These are phyloP conservation scores for Fistulifera solaris DNA, from an alignment of 108 stramenopile species.

Conservation along the genomic window DNA sequence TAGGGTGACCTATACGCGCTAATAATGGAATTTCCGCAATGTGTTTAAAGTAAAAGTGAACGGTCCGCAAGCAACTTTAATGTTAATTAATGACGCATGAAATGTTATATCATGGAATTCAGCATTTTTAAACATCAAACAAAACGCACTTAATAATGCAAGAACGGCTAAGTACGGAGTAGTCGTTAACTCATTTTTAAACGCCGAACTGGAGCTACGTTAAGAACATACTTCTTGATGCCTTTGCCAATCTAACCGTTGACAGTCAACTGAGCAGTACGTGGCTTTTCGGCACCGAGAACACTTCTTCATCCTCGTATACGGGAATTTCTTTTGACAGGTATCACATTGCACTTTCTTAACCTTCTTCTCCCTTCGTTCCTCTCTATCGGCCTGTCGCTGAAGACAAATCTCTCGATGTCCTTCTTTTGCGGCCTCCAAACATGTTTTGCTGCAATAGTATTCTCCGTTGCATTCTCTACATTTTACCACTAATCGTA, in stretches of 20 bases:
- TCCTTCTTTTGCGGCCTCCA: slow-evolving; percentile 14
- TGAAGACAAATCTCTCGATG: slow-evolving; percentile 13
- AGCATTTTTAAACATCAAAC: too few species aligned
- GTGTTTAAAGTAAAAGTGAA: too few species aligned
- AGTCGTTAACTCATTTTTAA: too few species aligned
- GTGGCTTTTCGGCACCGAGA: slow-evolving; percentile 31
- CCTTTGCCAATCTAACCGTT: slow-evolving; percentile 29
- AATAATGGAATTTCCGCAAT: too few species aligned
- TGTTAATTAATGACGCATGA: too few species aligned
- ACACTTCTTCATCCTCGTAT: slow-evolving; percentile 43
- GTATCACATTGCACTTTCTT: slow-evolving; percentile 33
- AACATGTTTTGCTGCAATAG: slow-evolving; percentile 27
- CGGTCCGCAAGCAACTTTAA: too few species aligned
- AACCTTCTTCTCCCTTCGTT: slow-evolving; percentile 22
- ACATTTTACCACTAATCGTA: slow-evolving; percentile 27
- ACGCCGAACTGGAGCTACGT: too few species aligned
- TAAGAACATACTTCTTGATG: slow-evolving; percentile 15
- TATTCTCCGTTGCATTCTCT: slow-evolving; percentile 27
- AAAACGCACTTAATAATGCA: too few species aligned
- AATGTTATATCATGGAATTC: too few species aligned
- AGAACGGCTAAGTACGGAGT: too few species aligned
- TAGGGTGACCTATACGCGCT: too few species aligned
- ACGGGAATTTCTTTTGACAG: slow-evolving; percentile 23
- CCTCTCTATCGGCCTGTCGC: slow-evolving; percentile 20
- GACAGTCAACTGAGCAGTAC: slow-evolving; percentile 40